Percentiles rank a stretch among this genome's conserved stretches.
These are phyloP conservation scores for Gossypium lobatum DNA, from an alignment of 441 rosid genomes.

Conservation along the genomic window DNA sequence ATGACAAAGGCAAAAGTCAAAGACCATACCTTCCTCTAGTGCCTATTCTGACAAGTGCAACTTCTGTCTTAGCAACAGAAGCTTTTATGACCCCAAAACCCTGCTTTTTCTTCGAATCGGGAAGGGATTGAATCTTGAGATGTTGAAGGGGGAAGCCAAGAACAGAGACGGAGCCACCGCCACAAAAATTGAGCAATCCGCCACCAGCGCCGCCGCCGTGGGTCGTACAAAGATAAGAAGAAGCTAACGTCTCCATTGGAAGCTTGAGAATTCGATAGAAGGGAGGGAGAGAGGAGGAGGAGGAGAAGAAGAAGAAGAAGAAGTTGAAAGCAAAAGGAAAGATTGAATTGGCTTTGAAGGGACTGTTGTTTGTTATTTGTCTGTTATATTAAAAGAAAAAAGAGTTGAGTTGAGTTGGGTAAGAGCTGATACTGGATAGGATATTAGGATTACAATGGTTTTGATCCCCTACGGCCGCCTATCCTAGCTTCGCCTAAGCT, in stretches of 20 bases:
- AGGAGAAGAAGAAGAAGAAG: neutral
- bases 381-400: neutral
- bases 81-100: constrained; percentile 38
- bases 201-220: constrained; percentile 25
- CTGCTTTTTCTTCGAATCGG: constrained; percentile 23
- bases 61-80: constrained; percentile 64
- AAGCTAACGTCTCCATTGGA: constrained; percentile 36
- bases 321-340: constrained; percentile 13
- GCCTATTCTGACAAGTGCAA: constrained; percentile 73
- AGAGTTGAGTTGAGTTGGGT: neutral
- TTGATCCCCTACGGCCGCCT: neutral
- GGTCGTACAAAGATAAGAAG: constrained; percentile 27
- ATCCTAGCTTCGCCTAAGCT: too few species aligned
- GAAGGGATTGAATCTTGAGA: constrained; percentile 28
- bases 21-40: constrained; percentile 76
- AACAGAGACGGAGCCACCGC: constrained; percentile 49
- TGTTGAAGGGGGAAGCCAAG: constrained; percentile 46
- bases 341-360: constrained; percentile 33
- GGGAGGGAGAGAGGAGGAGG: constrained; percentile 2
- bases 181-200: constrained; percentile 28
- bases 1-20: neutral
- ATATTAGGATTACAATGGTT: constrained; percentile 15
- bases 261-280: neutral
- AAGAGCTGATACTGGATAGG: constrained; percentile 22
- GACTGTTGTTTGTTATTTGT: constrained; percentile 9